These are phyloP conservation scores for Colletotrichum sp. DNA, from an alignment of 2,329 filamentous ascomycete species.

Conservation along the genomic window DNA sequence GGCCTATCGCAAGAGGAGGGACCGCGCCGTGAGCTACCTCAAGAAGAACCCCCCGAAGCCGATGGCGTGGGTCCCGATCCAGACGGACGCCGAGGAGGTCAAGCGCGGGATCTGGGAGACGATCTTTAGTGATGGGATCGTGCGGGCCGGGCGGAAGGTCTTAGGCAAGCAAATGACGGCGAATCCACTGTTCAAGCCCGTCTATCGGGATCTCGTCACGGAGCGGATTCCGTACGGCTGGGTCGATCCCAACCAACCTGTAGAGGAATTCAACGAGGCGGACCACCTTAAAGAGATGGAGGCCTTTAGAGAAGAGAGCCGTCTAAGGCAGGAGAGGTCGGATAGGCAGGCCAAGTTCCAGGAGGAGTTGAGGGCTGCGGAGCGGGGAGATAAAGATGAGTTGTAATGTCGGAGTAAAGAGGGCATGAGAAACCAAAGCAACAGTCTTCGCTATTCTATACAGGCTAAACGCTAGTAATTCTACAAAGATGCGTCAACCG, in stretches of 20 bases:
- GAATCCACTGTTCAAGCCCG: conserved; percentile 10
- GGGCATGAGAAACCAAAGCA: background rate
- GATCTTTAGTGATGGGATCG: background rate
- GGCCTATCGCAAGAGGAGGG: conserved; percentile 12
- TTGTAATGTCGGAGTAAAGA: background rate
- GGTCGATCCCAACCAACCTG: conserved; percentile 7
- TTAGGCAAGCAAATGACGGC: background rate
- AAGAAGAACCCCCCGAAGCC: conserved; percentile 13
- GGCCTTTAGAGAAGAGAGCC: background rate
- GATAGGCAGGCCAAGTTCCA: conserved; percentile 3
- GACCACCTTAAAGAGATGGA: conserved; percentile 13
- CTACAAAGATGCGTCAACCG: background rate
- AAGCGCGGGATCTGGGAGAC: background rate
- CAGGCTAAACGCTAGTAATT: background rate
- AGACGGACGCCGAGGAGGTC: background rate
- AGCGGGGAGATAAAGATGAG: conserved; percentile 11
- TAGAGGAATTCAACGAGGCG: background rate
- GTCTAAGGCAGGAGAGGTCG: conserved; percentile 1
- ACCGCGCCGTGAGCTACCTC: conserved; percentile 12
- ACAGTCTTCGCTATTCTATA: background rate
- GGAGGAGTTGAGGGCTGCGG: conserved; percentile 1
- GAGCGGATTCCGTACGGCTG: conserved; percentile 13
- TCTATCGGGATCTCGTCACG: conserved; percentile 16
- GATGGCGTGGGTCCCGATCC: conserved; percentile 4
- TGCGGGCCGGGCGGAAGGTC: background rate